phyloP scores from a whole-genome alignment of 306 rosid genomes.

The Corylus americana region DNA sequence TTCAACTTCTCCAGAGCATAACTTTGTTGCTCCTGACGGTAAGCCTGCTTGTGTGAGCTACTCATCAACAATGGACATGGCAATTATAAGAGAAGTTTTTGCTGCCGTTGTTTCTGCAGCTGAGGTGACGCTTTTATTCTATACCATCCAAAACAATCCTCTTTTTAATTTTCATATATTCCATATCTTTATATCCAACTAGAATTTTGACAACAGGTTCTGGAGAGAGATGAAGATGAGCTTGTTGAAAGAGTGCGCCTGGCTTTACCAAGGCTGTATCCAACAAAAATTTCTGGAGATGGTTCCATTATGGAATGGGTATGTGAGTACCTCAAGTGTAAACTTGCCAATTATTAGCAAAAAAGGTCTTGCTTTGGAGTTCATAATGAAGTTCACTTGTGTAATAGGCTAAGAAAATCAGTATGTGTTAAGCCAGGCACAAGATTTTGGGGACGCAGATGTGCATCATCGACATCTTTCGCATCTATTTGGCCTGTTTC shows the following conservation, averaged over 20 bases:
- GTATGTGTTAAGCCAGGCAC: slow-evolving; percentile 38
- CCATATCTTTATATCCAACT: neutral
- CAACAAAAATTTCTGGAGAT: slow-evolving; percentile 56
- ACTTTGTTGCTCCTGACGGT: slow-evolving; percentile 64
- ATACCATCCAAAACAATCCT: neutral
- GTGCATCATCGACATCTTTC: slow-evolving; percentile 77
- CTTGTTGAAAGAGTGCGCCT: slow-evolving; percentile 35
- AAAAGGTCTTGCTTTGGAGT: neutral
- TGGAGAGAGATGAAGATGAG: slow-evolving; percentile 51
- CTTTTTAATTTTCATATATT: neutral
- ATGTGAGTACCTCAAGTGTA: slow-evolving; percentile 14
- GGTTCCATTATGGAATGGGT: slow-evolving; percentile 91
- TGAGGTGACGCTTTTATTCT: slow-evolving; percentile 45
- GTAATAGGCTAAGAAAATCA: slow-evolving; percentile 5
- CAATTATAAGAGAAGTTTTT: slow-evolving; percentile 70
- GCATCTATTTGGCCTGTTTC: slow-evolving; percentile 70
- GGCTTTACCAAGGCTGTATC: slow-evolving; percentile 52
- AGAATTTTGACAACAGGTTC: slow-evolving; percentile 35
- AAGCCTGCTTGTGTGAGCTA: slow-evolving; percentile 74
- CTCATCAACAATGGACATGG: slow-evolving; percentile 77
- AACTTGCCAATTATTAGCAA: neutral
- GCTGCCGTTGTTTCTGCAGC: slow-evolving; percentile 58
- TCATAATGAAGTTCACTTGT: neutral
- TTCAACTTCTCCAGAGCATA: slow-evolving; percentile 84
- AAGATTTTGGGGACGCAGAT: slow-evolving; percentile 70